phyloP scores from a whole-genome alignment of 805 yeast species.

The Sugiyamaella valdiviana region DNA sequence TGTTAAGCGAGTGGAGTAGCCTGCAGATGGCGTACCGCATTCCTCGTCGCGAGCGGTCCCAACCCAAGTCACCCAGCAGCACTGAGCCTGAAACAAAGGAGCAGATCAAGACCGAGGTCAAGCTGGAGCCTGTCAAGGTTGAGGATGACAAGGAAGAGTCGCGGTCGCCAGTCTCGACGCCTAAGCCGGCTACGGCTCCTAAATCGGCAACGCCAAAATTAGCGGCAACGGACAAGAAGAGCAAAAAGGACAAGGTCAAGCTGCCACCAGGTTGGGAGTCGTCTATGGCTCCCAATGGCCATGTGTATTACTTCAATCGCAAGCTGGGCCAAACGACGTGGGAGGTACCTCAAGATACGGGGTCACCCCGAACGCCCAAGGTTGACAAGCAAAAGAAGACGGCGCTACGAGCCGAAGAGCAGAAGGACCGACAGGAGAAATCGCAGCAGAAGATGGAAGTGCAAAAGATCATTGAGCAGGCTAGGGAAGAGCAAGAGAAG shows the following conservation, averaged over 20 bases:
- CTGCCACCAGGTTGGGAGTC: slow-evolving; percentile 65
- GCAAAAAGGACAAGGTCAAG: background rate
- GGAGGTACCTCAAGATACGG: slow-evolving; percentile 45
- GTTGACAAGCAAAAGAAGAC: slow-evolving; percentile 5
- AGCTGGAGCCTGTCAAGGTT: slow-evolving; percentile 1
- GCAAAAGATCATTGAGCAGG: slow-evolving; percentile 38
- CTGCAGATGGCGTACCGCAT: slow-evolving; percentile 81
- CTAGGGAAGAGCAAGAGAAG: slow-evolving; percentile 21
- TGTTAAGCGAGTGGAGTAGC: slow-evolving; percentile 63
- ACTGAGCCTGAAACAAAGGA: slow-evolving; percentile 4
- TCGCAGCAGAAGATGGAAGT: slow-evolving; percentile 25
- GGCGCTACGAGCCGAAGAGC: slow-evolving; percentile 20
- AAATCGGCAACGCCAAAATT: slow-evolving; percentile 1
- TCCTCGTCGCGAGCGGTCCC: slow-evolving; percentile 46
- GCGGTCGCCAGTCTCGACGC: background rate
- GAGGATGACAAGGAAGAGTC: slow-evolving; percentile 19
- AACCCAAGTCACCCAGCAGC: slow-evolving; percentile 7
- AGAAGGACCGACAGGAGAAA: slow-evolving; percentile 26
- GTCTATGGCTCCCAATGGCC: slow-evolving; percentile 43
- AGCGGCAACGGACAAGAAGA: background rate
- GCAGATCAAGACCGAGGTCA: background rate
- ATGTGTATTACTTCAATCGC: slow-evolving; percentile 50
- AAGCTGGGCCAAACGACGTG: slow-evolving; percentile 46
- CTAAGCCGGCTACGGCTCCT: background rate
- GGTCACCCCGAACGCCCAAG: background rate